Percentiles rank a stretch among this genome's conserved stretches.
Conservation (phyloP, 192 early-diverging fungal genomes). For the Coemansia sp. region DNA sequence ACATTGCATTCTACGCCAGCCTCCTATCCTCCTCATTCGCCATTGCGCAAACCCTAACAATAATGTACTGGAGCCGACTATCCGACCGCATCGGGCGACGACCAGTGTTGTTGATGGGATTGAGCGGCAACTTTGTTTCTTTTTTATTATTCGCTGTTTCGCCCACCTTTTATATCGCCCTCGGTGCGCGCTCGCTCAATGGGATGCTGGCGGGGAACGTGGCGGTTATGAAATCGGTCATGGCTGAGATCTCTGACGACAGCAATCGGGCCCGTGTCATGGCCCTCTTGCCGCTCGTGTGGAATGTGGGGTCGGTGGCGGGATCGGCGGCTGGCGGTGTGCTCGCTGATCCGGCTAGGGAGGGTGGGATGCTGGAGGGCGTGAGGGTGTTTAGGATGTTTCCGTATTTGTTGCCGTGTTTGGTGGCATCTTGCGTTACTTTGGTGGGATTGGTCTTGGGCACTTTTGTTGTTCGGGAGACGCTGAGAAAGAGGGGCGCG, state of each 20-base stretch:
- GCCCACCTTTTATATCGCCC: conserved; percentile 58
- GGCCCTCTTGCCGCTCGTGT: conserved; percentile 68
- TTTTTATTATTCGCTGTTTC: conserved; percentile 52
- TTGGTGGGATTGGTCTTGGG: conserved; percentile 56
- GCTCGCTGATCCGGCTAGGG: conserved; percentile 59
- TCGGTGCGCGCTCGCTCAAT: conserved; percentile 23
- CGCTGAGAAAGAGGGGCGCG: conserved; percentile 14
- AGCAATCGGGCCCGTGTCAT: conserved; percentile 78
- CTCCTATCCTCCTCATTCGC: conserved; percentile 56
- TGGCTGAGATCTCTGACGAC: conserved; percentile 81
- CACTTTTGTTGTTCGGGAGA: conserved; percentile 63
- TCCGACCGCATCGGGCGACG: conserved; percentile 81
- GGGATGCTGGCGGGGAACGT: conserved; percentile 75
- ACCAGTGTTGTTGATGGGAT: conserved; percentile 75
- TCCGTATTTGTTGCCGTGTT: conserved; percentile 86
- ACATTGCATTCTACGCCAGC: conserved; percentile 74
- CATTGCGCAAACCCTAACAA: conserved; percentile 52
- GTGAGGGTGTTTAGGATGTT: conserved; percentile 59
- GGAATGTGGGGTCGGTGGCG: conserved; percentile 63
- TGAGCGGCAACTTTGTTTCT: conserved; percentile 72
- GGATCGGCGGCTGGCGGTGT: conserved; percentile 82
- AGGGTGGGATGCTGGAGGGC: conserved; percentile 60
- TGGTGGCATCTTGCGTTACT: conserved; percentile 62
- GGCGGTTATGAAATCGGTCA: conserved; percentile 77
- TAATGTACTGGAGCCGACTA: conserved; percentile 68